Conservation (phyloP, 352 stramenopile genomes). For the Salisapilia sapeloensis region DNA sequence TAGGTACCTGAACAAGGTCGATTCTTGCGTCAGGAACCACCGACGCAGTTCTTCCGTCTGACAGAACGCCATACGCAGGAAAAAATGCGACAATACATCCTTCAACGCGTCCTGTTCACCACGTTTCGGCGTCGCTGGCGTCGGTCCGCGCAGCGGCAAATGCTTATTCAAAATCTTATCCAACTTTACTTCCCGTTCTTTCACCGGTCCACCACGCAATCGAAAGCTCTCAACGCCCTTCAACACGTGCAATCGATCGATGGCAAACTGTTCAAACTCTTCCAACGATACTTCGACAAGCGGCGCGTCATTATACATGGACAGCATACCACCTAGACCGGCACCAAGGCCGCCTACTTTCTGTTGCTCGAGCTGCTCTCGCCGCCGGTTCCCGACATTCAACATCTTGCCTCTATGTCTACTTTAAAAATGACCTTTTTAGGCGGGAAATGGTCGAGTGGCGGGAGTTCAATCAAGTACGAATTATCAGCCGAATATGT, state of each 20-base stretch:
- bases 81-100: conserved; percentile 95
- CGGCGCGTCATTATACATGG: conserved; percentile 89
- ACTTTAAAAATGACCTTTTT: no score
- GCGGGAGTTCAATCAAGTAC: no score
- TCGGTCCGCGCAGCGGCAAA: conserved; percentile 40
- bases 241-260: conserved; percentile 88
- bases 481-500: no score
- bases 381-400: conserved; percentile 65
- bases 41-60: conserved; percentile 93
- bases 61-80: conserved; percentile 95
- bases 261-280: conserved; percentile 96
- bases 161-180: conserved; percentile 79
- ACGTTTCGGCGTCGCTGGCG: conserved; percentile 17
- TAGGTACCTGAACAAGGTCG: conserved; percentile 81
- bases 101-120: conserved; percentile 61
- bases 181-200: conserved; percentile 50
- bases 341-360: no score
- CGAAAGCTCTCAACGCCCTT: conserved; percentile 81
- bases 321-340: conserved; percentile 64
- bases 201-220: conserved; percentile 46
- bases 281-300: conserved; percentile 92
- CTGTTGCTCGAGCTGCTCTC: conserved; percentile 23
- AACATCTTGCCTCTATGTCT: conserved; percentile 21
- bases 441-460: no score
- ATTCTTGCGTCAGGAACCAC: conserved; percentile 96